Evolutionary conservation across 306 rosid genomes (phyloP), one percentile per base, ranked within the genome.

Genomic region (Prinsepia uniflora): DNA sequence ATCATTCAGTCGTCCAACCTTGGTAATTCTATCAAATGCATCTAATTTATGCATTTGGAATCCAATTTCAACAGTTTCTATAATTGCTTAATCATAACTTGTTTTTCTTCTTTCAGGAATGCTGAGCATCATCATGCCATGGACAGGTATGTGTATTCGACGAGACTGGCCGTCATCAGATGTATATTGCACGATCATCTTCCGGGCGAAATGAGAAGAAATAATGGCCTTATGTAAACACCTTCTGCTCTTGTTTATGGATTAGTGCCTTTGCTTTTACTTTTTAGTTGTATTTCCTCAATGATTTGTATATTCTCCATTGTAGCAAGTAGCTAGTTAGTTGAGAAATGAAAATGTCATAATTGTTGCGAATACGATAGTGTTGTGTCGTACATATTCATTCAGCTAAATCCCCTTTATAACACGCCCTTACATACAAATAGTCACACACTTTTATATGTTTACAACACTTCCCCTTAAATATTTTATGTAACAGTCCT

Each of bases 191-290:
- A 72, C 34, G 72, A 55, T 48, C 72, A 20, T 55, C 63, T 43
- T 8, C 70, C 49, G 12, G 71, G 74, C 24, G 34, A 72, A 30
- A 19, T 54, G 13, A 34, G 62, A 60, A 44, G 2, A 74, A 43
- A 65, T 6, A 43, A 44, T 53, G 64, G 69, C 63, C 43, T 69
- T 49, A 45, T 72, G 43, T 87, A 86, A 81, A 82, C 60, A 75
- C 49, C 66, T 61, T 22, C 14, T 58, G 42, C 43, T 56, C 68
- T 76, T 71, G 6, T 55, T 34, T 71, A 58, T 62, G 22, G 67
- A 80, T 63, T 72, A 36, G 70, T 62, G 62, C 55, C 19, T 75
- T 75, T 41, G 6, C 53, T 5, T 13, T n/a, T 17, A 40, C 41
- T 2, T 17, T 22, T 44, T 53, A 36, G 19, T 54, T 43, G 10